Base-by-base conservation (phyloP, 2,329 filamentous ascomycete species). In the Botrytis deweyae region DNA sequence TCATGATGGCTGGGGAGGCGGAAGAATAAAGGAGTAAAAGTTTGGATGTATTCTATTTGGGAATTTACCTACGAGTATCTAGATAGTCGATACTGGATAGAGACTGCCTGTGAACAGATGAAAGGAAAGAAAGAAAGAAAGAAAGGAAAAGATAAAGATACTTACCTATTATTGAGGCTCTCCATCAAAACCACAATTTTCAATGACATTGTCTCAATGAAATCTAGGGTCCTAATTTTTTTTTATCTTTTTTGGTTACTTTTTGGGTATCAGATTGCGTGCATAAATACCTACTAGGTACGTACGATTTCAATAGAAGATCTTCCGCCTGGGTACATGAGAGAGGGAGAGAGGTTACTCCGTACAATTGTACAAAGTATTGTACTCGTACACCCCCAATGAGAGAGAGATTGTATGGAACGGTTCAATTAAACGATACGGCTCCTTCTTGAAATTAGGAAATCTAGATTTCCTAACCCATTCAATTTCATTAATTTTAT, bases 1-100 rank as follows among this genome's bases (percentile, higher is more conserved):
- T 42, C 36, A 68, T 68, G 18, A 42, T 68, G 65, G 65, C 65
- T 68, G 65, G 49, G 42, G 42, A 65, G n/a, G 62, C 20, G 22
- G 14, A 46, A 55, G 65, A 40, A 68, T 40, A 55, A 68, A 68
- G 65, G 65, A 55, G 46, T 29, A 25, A 22, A 46, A 46, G n/a
- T 25, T 65, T 46, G 40, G 22, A 29, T n/a, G 29, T 7, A 18
- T 20, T 16, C 14, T 9, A 25, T 46, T 8, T 66, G 33, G 29
- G 20, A 52, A 66, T 67, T 18, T 67, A 67, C n/a, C 44, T 33
- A 33, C 33, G 33, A 33, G 33, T 33, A 14, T 40, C 12, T 40
- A 40, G 12, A 40, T 33, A 33, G 33, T 33, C 33, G 33, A 33
- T 14, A 40, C 14, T 40, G 8, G 8, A 44, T 20, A 33, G 8